A percentile compares a stretch with the other conserved stretches of the same genome.
Conservation (phyloP, 768 basidiomycete genomes). For the Boletellus ananas region DNA sequence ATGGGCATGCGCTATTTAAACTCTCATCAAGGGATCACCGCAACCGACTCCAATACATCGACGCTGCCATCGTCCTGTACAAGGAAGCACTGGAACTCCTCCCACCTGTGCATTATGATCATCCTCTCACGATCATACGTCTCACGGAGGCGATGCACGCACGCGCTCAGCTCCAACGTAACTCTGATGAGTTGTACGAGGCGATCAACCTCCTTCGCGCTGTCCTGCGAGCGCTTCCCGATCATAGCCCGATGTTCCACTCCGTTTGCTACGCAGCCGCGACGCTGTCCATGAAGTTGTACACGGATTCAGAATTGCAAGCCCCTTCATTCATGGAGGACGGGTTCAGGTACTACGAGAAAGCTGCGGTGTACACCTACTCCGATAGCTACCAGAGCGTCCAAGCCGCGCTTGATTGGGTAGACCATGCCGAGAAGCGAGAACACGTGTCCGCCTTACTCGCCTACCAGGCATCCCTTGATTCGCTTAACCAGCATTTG, state of each 20-base stretch:
- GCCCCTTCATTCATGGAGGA: constrained; percentile 6
- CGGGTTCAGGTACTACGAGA: constrained; percentile 8
- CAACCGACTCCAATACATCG: constrained; percentile 1
- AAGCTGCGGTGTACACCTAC: constrained; percentile 10
- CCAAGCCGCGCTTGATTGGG: constrained; percentile 13
- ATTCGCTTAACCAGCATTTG: constrained; percentile 16
- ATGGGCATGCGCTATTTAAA: constrained; percentile 9
- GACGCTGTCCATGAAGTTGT: not conserved
- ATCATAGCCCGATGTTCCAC: constrained; percentile 1
- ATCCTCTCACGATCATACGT: not conserved
- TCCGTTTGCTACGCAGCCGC: not conserved
- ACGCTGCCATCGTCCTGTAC: constrained; percentile 9
- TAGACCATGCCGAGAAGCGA: not conserved
- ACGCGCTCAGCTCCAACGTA: not conserved
- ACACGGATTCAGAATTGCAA: not conserved
- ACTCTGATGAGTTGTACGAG: not conserved
- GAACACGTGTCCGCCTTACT: constrained; percentile 18
- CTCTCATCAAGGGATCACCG: constrained; percentile 3
- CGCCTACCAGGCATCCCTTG: constrained; percentile 21
- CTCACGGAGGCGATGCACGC: constrained; percentile 3
- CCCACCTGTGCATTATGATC: constrained; percentile 13
- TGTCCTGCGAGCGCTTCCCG: constrained; percentile 2
- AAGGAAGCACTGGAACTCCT: constrained; percentile 3
- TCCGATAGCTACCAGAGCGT: constrained; percentile 8
- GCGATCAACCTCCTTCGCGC: not conserved